Percentiles rank a stretch among this genome's conserved stretches.
These are phyloP conservation scores for Epichloe coenophiala DNA, from an alignment of 2,329 filamentous ascomycete species.

Conservation along the genomic window DNA sequence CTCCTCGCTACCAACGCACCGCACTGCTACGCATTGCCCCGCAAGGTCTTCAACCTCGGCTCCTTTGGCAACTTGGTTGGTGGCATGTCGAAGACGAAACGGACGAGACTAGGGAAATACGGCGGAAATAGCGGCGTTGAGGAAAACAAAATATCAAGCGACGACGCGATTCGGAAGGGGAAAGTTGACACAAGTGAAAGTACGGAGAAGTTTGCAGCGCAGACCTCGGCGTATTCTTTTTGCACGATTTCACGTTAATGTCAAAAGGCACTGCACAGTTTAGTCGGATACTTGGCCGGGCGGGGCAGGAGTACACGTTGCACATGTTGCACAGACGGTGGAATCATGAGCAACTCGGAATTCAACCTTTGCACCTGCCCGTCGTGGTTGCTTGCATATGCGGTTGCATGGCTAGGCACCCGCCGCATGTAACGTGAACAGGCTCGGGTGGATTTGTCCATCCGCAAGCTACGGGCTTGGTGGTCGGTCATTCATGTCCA, in stretches of 20 bases:
- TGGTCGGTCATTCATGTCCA: neutral
- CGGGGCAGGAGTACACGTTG: too few species aligned
- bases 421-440: neutral
- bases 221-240: neutral
- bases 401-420: neutral
- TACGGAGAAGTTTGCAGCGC: neutral
- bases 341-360: neutral
- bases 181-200: neutral
- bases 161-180: neutral
- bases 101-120: neutral
- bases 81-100: neutral
- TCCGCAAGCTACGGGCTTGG: neutral
- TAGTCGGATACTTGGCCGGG: too few species aligned
- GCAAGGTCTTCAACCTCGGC: conserved; percentile 1
- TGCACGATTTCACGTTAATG: too few species aligned
- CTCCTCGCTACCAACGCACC: conserved; percentile 30
- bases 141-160: neutral
- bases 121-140: neutral
- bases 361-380: neutral
- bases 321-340: too few species aligned
- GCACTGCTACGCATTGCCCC: conserved; percentile 11
- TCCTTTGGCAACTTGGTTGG: neutral
- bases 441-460: too few species aligned
- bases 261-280: too few species aligned
- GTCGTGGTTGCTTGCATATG: neutral